phyloP scores from a whole-genome alignment of 352 stramenopile species.

The Pelagophyceae sp. region DNA sequence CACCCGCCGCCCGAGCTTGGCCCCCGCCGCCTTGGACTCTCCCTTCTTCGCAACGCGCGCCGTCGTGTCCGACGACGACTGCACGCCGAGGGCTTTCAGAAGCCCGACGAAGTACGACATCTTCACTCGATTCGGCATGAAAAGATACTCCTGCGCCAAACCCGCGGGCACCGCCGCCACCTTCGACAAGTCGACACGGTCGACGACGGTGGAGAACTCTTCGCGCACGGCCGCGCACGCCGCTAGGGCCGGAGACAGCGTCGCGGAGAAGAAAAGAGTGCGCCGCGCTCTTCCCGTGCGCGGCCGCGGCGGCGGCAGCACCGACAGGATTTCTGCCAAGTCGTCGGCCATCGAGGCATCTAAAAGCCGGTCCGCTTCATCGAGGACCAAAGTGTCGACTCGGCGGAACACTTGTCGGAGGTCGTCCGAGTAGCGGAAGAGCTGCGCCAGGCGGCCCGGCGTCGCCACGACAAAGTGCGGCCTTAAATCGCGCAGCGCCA shows the following conservation, averaged over 20 bases:
- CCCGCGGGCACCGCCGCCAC: conserved; percentile 74
- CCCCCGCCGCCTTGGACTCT: conserved; percentile 36
- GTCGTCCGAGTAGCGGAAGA: conserved; percentile 56
- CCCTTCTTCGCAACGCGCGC: conserved; percentile 46
- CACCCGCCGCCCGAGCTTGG: conserved; percentile 35
- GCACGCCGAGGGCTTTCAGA: conserved; percentile 51
- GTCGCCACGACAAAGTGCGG: conserved; percentile 95
- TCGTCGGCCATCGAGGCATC: conserved; percentile 40
- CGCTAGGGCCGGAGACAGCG: conserved; percentile 82
- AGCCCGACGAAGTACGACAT: conserved; percentile 86
- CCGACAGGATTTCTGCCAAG: conserved; percentile 42
- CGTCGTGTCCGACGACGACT: neutral
- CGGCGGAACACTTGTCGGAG: conserved; percentile 35
- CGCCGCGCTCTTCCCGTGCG: conserved; percentile 55
- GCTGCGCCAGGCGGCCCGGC: conserved; percentile 81
- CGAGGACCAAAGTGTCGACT: conserved; percentile 88
- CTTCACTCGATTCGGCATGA: conserved; percentile 90
- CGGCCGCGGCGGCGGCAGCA: conserved; percentile 1
- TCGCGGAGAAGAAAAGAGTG: conserved; percentile 94
- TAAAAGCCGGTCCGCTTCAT: conserved; percentile 92
- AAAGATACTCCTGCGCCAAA: conserved; percentile 92
- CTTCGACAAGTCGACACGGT: conserved; percentile 18
- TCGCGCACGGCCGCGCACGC: conserved; percentile 33
- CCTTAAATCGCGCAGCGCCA: conserved; percentile 59
- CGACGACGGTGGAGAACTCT: neutral